Conservation (phyloP, 148 eudicot genomes). For the Chenopodium album region DNA sequence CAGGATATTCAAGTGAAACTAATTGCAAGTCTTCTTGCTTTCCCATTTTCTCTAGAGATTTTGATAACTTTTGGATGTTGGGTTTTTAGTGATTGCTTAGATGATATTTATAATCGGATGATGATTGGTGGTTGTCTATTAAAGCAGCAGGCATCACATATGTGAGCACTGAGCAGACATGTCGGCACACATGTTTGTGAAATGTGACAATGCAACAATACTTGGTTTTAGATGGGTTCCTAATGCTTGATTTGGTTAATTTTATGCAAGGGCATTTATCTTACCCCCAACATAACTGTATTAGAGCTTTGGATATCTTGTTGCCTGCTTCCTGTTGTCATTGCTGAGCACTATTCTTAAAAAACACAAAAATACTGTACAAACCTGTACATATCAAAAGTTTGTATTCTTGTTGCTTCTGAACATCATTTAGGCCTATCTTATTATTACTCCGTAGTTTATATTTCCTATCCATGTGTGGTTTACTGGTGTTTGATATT, state of each 20-base stretch:
- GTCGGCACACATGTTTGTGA: background rate
- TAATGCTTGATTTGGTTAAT: background rate
- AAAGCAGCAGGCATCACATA: too few species aligned
- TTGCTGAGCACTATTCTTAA: background rate
- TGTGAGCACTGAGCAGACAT: too few species aligned
- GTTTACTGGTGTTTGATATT: background rate
- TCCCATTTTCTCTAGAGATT: background rate
- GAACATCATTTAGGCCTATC: background rate
- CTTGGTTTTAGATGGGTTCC: background rate
- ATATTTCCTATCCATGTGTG: background rate
- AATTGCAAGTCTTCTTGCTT: background rate
- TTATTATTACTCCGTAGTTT: background rate
- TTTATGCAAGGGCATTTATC: background rate
- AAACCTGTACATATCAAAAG: background rate
- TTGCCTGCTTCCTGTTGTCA: background rate
- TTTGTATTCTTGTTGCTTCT: background rate
- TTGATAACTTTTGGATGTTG: background rate
- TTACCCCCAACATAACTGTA: background rate
- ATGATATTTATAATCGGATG: background rate
- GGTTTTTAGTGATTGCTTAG: background rate
- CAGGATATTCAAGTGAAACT: background rate
- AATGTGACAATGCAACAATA: background rate
- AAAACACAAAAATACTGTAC: background rate
- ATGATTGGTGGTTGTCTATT: too few species aligned
- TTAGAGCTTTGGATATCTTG: background rate